These are phyloP conservation scores for Eimeria necatrix DNA, from an alignment of 169 alveolate genomes.

Conservation along the genomic window DNA sequence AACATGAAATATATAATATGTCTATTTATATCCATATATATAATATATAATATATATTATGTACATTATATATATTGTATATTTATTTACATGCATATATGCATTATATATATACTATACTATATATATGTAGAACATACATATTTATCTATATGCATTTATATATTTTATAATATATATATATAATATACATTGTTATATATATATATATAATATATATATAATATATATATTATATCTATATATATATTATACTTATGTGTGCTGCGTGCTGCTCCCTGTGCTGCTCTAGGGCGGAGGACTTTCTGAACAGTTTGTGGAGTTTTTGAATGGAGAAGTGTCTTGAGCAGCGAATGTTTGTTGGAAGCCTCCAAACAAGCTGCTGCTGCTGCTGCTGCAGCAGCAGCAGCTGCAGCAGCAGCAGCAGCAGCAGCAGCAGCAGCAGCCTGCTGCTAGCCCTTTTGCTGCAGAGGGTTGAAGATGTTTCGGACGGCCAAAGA, in stretches of 20 bases:
- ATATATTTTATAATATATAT: background rate
- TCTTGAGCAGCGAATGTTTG: background rate
- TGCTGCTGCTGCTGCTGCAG: background rate
- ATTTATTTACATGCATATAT: no score
- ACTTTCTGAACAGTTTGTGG: constrained; percentile 71
- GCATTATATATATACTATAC: no score
- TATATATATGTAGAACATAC: no score
- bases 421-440: background rate
- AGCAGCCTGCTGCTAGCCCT: background rate
- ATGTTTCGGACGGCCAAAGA: background rate
- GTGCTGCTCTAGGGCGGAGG: constrained; percentile 23
- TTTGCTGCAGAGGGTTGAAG: background rate
- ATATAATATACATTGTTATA: no score
- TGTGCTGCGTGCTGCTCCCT: background rate
- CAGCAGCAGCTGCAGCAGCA: background rate
- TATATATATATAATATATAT: no score
- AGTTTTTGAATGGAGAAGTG: constrained; percentile 59
- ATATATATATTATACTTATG: background rate
- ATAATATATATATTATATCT: background rate
- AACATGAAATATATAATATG: no score
- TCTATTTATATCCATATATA: no score
- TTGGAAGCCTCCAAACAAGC: background rate
- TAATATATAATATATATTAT: no score
- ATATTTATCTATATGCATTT: background rate
- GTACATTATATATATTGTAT: no score